phyloP scores from a whole-genome alignment of 2,329 filamentous ascomycete genomes.

The Magnaporthales sp. region DNA sequence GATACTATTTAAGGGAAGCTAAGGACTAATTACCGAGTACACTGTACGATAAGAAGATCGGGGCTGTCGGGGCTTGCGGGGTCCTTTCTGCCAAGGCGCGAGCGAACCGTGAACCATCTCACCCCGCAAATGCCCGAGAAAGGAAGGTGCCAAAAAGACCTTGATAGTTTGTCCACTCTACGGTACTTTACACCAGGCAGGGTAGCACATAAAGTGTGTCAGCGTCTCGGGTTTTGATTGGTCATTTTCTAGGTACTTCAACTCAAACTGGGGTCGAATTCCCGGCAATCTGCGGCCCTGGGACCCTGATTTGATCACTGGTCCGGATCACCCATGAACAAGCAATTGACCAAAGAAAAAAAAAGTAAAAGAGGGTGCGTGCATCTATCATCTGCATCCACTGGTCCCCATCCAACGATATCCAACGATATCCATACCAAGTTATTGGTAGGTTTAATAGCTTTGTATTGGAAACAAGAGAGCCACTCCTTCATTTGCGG shows the following conservation, averaged over 20 bases:
- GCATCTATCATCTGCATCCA: background rate
- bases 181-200: background rate
- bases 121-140: background rate
- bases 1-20: too few relatives aligned
- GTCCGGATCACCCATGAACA: background rate
- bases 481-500: background rate
- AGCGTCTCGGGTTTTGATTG: background rate
- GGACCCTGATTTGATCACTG: background rate
- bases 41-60: background rate
- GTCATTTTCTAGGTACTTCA: too few relatives aligned
- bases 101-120: background rate
- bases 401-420: background rate
- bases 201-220: background rate
- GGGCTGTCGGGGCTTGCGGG: too few relatives aligned
- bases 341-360: background rate
- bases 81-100: background rate
- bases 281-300: background rate
- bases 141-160: background rate
- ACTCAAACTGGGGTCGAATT: too few relatives aligned
- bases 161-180: background rate
- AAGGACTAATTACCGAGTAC: too few relatives aligned
- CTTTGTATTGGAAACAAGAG: background rate
- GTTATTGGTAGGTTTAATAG: too few relatives aligned
- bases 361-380: background rate
- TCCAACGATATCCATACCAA: background rate